Evolutionary conservation across 192 early-diverging fungal genomes (phyloP).

Genomic region (Backusella luteola): DNA sequence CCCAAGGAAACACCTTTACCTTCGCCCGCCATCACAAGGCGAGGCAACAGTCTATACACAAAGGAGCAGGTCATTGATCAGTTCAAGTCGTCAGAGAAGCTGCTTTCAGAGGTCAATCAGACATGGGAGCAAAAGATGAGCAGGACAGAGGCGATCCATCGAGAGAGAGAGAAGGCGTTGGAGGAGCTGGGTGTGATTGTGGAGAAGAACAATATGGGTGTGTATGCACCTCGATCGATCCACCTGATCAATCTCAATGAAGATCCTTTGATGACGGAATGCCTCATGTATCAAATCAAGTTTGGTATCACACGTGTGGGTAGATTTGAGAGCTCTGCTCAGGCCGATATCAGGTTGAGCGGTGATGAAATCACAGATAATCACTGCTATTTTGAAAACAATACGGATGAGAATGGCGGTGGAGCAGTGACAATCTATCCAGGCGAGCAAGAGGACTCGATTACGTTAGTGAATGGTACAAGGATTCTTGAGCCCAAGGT

Average conservation of each 20-base stretch:
- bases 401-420: not conserved
- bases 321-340: conserved; percentile 20
- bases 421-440: conserved; percentile 63
- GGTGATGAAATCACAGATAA: conserved; percentile 44
- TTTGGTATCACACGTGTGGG: conserved; percentile 65
- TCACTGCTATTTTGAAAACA: conserved; percentile 71
- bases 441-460: conserved; percentile 30
- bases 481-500: conserved; percentile 53
- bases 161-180: conserved; percentile 57
- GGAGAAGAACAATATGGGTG: conserved; percentile 57
- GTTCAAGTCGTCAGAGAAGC: conserved; percentile 70
- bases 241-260: conserved; percentile 81
- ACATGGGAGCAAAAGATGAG: conserved; percentile 75
- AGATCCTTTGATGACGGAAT: conserved; percentile 77
- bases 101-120: conserved; percentile 71
- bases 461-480: conserved; percentile 78
- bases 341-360: conserved; percentile 47
- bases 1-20: conserved; percentile 20
- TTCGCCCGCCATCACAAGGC: conserved; percentile 18
- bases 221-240: conserved; percentile 62
- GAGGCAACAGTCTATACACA: conserved; percentile 23
- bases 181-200: conserved; percentile 66
- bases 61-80: conserved; percentile 60
- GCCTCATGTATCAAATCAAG: conserved; percentile 72
- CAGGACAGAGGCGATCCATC: conserved; percentile 59